phyloP scores from a whole-genome alignment of 106 monocot species.

The Dioscorea alata region DNA sequence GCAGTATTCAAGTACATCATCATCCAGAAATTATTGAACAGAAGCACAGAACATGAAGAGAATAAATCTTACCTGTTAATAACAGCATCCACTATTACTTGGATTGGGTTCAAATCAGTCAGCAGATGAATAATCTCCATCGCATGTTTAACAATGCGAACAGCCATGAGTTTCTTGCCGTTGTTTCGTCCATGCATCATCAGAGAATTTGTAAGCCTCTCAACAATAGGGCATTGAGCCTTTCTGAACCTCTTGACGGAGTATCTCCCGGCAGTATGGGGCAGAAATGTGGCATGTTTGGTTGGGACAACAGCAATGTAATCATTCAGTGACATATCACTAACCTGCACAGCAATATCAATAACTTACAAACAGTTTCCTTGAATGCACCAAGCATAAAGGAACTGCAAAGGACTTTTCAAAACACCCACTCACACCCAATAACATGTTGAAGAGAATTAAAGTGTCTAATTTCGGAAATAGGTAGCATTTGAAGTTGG shows the following conservation, averaged over 20 bases:
- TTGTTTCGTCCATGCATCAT: slow-evolving; percentile 79
- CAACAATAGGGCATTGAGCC: slow-evolving; percentile 61
- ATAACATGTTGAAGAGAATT: no score
- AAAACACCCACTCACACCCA: no score
- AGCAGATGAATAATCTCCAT: slow-evolving; percentile 70
- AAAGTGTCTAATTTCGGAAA: no score
- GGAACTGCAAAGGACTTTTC: no score
- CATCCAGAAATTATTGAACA: no score
- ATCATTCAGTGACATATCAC: slow-evolving; percentile 50
- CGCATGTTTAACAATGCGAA: slow-evolving; percentile 45
- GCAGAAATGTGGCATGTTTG: slow-evolving; percentile 54
- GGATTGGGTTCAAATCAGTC: slow-evolving; percentile 55
- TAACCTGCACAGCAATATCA: slow-evolving; percentile 22
- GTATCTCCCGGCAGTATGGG: slow-evolving; percentile 61
- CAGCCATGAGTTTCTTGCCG: slow-evolving; percentile 55
- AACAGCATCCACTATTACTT: slow-evolving; percentile 50
- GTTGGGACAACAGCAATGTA: slow-evolving; percentile 39
- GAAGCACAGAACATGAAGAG: neutral
- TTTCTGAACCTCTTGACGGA: slow-evolving; percentile 56
- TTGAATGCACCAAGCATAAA: no score
- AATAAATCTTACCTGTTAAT: slow-evolving; percentile 37
- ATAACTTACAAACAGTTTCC: no score
- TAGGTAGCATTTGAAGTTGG: no score
- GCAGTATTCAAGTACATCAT: no score
- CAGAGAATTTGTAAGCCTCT: slow-evolving; percentile 60